These are phyloP conservation scores for Pseudohalonectria lignicola DNA, from an alignment of 2,329 filamentous ascomycete species.

Conservation along the genomic window DNA sequence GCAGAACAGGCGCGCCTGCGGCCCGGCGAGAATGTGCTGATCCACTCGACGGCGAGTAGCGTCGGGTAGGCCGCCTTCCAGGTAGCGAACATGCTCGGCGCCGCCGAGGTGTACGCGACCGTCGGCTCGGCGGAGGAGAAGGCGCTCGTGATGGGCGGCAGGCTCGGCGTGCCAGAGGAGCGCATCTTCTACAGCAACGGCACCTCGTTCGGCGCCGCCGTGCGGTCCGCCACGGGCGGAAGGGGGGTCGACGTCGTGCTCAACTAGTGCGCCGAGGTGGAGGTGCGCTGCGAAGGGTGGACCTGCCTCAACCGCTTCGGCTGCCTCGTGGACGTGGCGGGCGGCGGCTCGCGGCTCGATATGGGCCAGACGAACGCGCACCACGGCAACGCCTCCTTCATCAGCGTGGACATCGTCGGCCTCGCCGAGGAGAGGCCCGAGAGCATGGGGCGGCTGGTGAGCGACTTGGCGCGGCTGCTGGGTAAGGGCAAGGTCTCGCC, in stretches of 20 bases:
- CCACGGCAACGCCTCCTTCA: conserved; percentile 30
- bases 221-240: conserved; percentile 12
- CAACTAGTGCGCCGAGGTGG: conserved; percentile 17
- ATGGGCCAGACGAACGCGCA: conserved; percentile 29
- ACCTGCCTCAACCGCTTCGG: conserved; percentile 20
- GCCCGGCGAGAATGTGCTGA: conserved; percentile 18
- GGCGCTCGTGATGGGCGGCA: conserved; percentile 11
- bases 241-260: conserved; percentile 18
- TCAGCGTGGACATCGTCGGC: conserved; percentile 25
- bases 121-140: conserved; percentile 17
- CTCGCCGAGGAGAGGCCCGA: conserved; percentile 29
- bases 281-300: conserved; percentile 17
- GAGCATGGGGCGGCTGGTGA: conserved; percentile 26
- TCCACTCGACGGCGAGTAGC: conserved; percentile 29
- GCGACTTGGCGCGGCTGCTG: conserved; percentile 23
- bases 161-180: conserved; percentile 14
- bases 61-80: conserved; percentile 13
- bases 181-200: conserved; percentile 19
- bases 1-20: conserved; percentile 9
- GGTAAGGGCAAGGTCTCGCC: conserved; percentile 20
- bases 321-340: conserved; percentile 21
- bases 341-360: conserved; percentile 24
- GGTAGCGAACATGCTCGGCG: conserved; percentile 5
- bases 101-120: conserved; percentile 16
- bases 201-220: conserved; percentile 13